Evolutionary conservation across 176 grass and related monocot genomes (phyloP), one percentile per base, ranked within the genome.

Genomic region (Neostapfia colusana): DNA sequence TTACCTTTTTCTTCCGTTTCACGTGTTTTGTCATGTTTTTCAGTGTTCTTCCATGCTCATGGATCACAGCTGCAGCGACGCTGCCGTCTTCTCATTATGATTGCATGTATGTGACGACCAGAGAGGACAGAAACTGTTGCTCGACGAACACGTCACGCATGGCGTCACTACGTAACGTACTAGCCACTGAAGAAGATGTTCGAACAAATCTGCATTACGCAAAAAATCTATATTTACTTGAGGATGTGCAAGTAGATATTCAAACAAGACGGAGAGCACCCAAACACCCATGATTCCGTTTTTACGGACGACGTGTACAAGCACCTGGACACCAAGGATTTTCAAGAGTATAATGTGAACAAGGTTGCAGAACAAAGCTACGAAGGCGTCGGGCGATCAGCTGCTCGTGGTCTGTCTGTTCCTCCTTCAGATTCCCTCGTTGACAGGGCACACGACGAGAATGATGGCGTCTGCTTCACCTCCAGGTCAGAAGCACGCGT

Each of bases 401-500:
- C 40, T 42, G 7, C 43, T 45, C 43, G 2, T 45, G 43, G n/a
- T n/a, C n/a, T 53, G n/a, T 49, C 43, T 4, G 53, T 13, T 26
- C 28, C 18, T 28, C 34, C n/a, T 28, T 12, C 35, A 24, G 12
- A 16, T 48, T 46, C 27, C 53, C 18, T 50, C 23, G 1, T 43
- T 1, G 42, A 55, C 7, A 27, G n/a, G 23, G 23, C 44, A 63
- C 21, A 18, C 21, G 14, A 34, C 4, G 15, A 50, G 18, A 18
- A 80, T 10, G 27, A 40, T 12, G 10, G 8, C 31, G 23, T 18
- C 41, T 16, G 23, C 42, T 15, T 24, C 5, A 13, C 15, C 20
- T 42, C 20, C 69, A 28, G 49, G 17, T 78, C 45, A 82, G 74
- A 85, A 82, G 74, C 87, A 85, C 1, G 74, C 68, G 45, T 89